Conservation (phyloP, 208 protist species). For the Leishmania tropica region DNA sequence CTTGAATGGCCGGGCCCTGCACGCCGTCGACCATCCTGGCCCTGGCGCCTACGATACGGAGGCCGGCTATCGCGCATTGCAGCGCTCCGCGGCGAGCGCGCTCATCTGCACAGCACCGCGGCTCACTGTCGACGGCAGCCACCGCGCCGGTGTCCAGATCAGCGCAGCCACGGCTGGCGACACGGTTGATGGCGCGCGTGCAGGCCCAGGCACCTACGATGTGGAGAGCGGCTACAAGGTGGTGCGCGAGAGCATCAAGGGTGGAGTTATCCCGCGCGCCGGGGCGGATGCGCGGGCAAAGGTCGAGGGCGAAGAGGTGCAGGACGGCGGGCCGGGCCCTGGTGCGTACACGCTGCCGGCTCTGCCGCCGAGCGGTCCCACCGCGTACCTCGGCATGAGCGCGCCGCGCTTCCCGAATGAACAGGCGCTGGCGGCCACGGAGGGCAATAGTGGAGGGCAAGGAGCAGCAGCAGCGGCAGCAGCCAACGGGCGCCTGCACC, state of each 20-base stretch:
- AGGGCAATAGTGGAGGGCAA: background rate
- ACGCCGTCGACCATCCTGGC: conserved; percentile 9
- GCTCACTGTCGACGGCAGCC: background rate
- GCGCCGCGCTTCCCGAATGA: conserved; percentile 30
- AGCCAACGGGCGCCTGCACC: background rate
- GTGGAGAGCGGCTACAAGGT: background rate
- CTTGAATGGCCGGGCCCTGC: background rate
- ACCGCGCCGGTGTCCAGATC: background rate
- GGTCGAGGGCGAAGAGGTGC: background rate
- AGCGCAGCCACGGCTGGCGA: background rate
- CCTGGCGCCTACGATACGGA: conserved; percentile 33
- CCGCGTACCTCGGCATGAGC: conserved; percentile 16
- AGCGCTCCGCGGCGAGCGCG: conserved; percentile 2
- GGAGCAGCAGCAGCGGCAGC: background rate
- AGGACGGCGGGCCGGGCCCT: conserved; percentile 31
- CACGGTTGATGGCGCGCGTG: background rate
- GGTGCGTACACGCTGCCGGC: conserved; percentile 39
- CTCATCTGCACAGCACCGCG: conserved; percentile 16
- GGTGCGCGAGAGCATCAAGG: conserved; percentile 19
- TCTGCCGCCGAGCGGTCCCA: conserved; percentile 12
- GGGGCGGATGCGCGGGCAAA: background rate
- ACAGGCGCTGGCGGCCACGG: background rate
- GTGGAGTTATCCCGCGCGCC: conserved; percentile 24
- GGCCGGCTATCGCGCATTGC: conserved; percentile 13
- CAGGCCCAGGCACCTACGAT: conserved; percentile 27